Evolutionary conservation across 441 rosid species (phyloP).

Genomic region (Bruguiera hainesii): DNA sequence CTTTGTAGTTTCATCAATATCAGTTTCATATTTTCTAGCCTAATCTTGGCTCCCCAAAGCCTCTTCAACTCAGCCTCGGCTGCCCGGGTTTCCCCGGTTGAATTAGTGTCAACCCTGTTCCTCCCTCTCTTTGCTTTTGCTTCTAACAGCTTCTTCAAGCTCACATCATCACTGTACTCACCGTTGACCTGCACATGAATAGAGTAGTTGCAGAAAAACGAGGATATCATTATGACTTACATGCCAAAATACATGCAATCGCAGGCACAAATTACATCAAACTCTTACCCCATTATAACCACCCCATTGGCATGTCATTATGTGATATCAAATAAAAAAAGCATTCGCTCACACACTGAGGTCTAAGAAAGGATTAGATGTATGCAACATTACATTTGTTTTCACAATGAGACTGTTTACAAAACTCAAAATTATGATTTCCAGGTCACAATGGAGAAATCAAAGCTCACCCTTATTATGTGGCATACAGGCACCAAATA

Average conservation of each 20-base stretch:
- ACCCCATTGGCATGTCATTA: too few relatives aligned
- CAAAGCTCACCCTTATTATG: too few relatives aligned
- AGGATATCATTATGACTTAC: background rate
- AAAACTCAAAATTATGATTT: too few relatives aligned
- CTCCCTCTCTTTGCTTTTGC: constrained; percentile 37
- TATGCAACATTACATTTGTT: too few relatives aligned
- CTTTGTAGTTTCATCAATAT: constrained; percentile 37
- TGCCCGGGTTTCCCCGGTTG: constrained; percentile 21
- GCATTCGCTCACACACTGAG: too few relatives aligned
- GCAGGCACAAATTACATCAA: background rate
- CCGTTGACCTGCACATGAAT: constrained; percentile 34
- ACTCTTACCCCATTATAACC: background rate
- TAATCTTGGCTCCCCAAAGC: constrained; percentile 51
- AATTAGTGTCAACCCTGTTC: constrained; percentile 28
- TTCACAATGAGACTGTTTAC: too few relatives aligned
- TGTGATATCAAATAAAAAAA: too few relatives aligned
- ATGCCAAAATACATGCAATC: background rate
- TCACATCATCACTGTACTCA: constrained; percentile 50
- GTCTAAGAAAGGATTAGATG: too few relatives aligned
- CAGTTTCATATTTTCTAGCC: constrained; percentile 53
- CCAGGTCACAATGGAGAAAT: too few relatives aligned
- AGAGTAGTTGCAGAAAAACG: background rate
- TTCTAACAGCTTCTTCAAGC: constrained; percentile 54
- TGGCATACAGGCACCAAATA: too few relatives aligned
- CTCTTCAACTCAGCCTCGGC: constrained; percentile 66